Percentiles rank a stretch among this genome's conserved stretches.
phyloP scores from a whole-genome alignment of 805 yeast genomes.

The Allodekkera sacchari region DNA sequence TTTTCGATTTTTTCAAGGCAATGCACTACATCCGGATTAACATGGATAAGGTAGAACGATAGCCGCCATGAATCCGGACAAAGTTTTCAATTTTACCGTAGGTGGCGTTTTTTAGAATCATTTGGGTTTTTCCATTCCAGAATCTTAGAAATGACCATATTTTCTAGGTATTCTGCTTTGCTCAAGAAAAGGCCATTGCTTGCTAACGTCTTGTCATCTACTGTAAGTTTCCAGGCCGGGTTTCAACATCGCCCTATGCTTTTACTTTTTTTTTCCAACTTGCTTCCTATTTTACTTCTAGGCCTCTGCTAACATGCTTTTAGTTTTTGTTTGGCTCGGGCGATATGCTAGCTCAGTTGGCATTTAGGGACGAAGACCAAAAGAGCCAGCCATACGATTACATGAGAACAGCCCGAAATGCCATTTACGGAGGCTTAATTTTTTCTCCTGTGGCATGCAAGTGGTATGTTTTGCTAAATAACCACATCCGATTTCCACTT shows the following conservation, averaged over 20 bases:
- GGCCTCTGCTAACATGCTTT: too few species aligned
- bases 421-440: conserved; percentile 60
- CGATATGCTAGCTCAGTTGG: conserved; percentile 61
- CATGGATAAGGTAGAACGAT: too few species aligned
- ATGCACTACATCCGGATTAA: too few species aligned
- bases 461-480: conserved; percentile 54
- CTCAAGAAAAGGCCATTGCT: conserved; percentile 1
- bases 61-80: too few species aligned
- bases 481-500: conserved; percentile 29
- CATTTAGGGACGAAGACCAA: too few species aligned
- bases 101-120: not conserved
- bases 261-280: too few species aligned
- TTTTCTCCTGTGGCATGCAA: conserved; percentile 70
- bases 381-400: conserved; percentile 52
- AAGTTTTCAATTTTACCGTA: not conserved
- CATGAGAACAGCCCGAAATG: conserved; percentile 53
- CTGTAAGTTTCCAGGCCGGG: not conserved
- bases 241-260: too few species aligned
- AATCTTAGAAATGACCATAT: not conserved
- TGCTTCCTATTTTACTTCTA: too few species aligned
- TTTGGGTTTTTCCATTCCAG: not conserved
- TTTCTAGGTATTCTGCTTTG: conserved; percentile 2
- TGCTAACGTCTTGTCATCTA: conserved; percentile 2
- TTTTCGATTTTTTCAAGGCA: too few species aligned
- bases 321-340: conserved; percentile 62